These are phyloP conservation scores for Mortierella sp. DNA, from an alignment of 371 early-diverging fungal genomes.

Conservation along the genomic window DNA sequence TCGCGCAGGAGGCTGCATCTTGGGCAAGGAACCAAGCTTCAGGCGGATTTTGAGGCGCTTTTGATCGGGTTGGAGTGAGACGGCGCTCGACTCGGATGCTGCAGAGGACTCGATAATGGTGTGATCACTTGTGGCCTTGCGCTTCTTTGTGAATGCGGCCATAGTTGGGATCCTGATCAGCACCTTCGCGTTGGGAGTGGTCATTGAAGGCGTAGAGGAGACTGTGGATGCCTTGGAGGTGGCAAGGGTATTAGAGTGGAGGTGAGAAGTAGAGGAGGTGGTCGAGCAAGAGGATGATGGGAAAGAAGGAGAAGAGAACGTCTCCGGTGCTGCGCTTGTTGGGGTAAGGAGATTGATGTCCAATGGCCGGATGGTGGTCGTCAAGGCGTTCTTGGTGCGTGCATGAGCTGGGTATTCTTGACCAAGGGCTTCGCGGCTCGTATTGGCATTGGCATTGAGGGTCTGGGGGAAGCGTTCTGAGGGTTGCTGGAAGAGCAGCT, in stretches of 20 bases:
- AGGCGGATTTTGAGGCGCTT: constrained; percentile 15
- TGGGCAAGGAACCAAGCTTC: background rate
- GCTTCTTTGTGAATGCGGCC: constrained; percentile 7
- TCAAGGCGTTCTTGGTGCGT: background rate
- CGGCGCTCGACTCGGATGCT: background rate
- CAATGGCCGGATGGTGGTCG: constrained; percentile 12
- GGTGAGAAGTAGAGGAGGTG: constrained; percentile 6
- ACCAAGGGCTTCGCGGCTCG: background rate
- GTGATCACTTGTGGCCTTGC: background rate
- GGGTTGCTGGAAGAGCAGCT: constrained; percentile 7
- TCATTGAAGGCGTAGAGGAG: background rate
- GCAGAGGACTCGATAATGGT: background rate
- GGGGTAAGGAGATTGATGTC: constrained; percentile 24
- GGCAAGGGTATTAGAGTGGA: background rate
- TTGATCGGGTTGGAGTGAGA: background rate
- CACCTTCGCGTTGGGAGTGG: background rate
- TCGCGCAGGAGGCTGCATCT: background rate
- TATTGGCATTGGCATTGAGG: background rate
- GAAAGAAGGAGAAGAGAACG: constrained; percentile 15
- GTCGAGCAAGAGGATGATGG: constrained; percentile 17
- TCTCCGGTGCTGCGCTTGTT: constrained; percentile 21
- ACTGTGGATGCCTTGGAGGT: background rate
- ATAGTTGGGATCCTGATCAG: constrained; percentile 1
- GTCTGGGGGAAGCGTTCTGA: background rate
- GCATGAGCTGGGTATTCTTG: constrained; percentile 3